These are phyloP conservation scores for Mollisia scopiformis DNA, from an alignment of 2,329 filamentous ascomycete species.

Conservation along the genomic window DNA sequence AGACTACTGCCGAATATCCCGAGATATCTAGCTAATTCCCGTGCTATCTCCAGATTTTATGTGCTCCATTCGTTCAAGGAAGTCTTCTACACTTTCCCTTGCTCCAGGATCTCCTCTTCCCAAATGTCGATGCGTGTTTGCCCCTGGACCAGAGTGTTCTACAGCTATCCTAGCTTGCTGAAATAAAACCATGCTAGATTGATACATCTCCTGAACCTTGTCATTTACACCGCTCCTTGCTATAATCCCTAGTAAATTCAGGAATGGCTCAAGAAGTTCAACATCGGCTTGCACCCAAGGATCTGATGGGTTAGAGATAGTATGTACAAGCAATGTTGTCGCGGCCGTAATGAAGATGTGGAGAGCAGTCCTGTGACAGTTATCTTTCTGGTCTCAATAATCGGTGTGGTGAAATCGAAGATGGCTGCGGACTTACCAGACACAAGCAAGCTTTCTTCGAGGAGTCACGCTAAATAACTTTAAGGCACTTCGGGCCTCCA, in stretches of 20 bases:
- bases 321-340: conserved; percentile 17
- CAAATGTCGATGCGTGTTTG: background rate
- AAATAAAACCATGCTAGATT: conserved; percentile 12
- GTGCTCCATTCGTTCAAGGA: conserved; percentile 21
- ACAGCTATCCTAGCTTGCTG: conserved; percentile 5
- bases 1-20: background rate
- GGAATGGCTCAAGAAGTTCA: conserved; percentile 21
- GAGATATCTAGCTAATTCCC: background rate
- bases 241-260: conserved; percentile 16
- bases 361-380: conserved; percentile 10
- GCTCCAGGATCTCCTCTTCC: background rate
- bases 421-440: conserved; percentile 8
- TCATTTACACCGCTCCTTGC: conserved; percentile 11
- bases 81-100: conserved; percentile 22
- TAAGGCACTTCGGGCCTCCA: conserved; percentile 23
- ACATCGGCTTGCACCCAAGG: conserved; percentile 14
- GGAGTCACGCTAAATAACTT: conserved; percentile 21
- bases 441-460: conserved; percentile 20
- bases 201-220: conserved; percentile 16
- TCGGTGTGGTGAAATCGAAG: background rate
- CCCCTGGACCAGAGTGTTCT: background rate
- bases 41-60: conserved; percentile 1
- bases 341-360: conserved; percentile 27
- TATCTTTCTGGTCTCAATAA: background rate
- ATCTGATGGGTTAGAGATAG: conserved; percentile 17